These are phyloP conservation scores for Jimgerdemannia lactiflua DNA, from an alignment of 192 early-diverging fungal genomes.

Conservation along the genomic window DNA sequence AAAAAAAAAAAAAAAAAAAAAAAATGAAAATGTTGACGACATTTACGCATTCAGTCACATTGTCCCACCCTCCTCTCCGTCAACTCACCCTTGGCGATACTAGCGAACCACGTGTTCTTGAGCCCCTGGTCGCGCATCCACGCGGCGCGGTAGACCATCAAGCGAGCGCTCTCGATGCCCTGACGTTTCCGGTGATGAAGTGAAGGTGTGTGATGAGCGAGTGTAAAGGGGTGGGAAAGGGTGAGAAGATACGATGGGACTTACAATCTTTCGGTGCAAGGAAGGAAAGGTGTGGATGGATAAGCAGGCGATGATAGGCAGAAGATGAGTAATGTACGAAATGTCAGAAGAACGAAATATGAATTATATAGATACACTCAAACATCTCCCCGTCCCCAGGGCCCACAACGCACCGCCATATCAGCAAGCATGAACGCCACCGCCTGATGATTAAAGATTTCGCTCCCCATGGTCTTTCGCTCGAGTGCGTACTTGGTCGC, in stretches of 20 bases:
- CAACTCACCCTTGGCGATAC: conserved; percentile 79
- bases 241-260: too few relatives aligned
- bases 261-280: too few relatives aligned
- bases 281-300: too few relatives aligned
- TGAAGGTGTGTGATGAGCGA: not conserved
- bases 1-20: not conserved
- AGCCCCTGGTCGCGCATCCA: conserved; percentile 85
- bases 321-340: too few relatives aligned
- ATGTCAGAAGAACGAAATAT: too few relatives aligned
- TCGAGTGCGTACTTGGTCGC: conserved; percentile 85
- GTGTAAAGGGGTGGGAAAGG: too few relatives aligned
- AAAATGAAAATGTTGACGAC: not conserved
- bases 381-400: too few relatives aligned
- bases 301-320: too few relatives aligned
- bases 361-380: too few relatives aligned
- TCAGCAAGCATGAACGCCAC: not conserved
- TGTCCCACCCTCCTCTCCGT: not conserved
- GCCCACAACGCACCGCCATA: not conserved
- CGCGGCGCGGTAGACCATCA: conserved; percentile 78
- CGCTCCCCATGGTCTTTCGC: conserved; percentile 95
- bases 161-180: conserved; percentile 82
- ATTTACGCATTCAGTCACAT: conserved; percentile 27
- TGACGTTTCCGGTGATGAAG: not conserved
- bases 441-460: conserved; percentile 84
- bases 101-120: conserved; percentile 91